Evolutionary conservation across 768 basidiomycete species (phyloP).

Genomic region (Sistotremastrum suecicum): DNA sequence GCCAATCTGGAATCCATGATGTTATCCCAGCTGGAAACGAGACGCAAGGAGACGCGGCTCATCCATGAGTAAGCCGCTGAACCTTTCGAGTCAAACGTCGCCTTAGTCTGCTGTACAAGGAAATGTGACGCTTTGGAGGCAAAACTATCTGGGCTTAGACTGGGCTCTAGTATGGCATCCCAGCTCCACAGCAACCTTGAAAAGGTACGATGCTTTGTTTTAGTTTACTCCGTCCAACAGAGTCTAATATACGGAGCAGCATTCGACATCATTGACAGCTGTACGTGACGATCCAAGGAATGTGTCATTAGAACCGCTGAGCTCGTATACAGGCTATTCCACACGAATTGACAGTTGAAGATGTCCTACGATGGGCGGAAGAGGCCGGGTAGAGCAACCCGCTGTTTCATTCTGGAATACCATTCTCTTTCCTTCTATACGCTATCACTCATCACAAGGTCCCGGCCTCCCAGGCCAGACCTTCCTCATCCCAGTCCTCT

Average conservation of each 20-base stretch:
- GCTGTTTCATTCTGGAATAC: too few species aligned
- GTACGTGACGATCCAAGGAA: neutral
- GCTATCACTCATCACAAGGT: conserved; percentile 35
- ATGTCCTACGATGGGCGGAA: conserved; percentile 48
- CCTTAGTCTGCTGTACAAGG: conserved; percentile 20
- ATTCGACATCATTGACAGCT: neutral
- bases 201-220: neutral
- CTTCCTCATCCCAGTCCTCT: conserved; percentile 64
- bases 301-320: conserved; percentile 6
- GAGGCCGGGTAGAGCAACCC: conserved; percentile 10
- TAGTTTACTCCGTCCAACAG: neutral
- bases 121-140: conserved; percentile 61
- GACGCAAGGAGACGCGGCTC: conserved; percentile 53
- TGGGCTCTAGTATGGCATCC: neutral
- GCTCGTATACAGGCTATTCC: conserved; percentile 2
- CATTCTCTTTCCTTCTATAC: too few species aligned
- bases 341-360: conserved; percentile 17
- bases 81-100: neutral
- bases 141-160: conserved; percentile 41
- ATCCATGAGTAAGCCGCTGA: conserved; percentile 49
- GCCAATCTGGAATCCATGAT: conserved; percentile 75
- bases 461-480: conserved; percentile 68
- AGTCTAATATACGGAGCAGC: neutral
- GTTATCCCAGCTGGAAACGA: conserved; percentile 59
- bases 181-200: neutral